Conservation (phyloP, 2,329 filamentous ascomycete genomes). For the Ceratocystis diversiconidia region DNA sequence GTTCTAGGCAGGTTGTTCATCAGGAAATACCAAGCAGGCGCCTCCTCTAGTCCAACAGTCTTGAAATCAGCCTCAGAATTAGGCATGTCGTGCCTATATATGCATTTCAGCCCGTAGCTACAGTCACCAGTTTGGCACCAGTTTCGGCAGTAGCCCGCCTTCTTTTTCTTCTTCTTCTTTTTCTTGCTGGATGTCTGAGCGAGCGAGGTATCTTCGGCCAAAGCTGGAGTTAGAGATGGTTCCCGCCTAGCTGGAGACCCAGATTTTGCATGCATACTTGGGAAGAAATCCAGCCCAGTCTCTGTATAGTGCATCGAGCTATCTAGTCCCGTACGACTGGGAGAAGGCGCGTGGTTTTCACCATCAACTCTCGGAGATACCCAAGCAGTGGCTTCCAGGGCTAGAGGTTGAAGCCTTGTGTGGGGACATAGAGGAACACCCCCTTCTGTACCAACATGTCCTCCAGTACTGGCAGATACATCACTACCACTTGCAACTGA, state of each 20-base stretch:
- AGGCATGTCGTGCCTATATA: slow-evolving; percentile 36
- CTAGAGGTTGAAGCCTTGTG: background rate
- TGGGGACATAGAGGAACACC: background rate
- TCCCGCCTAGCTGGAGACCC: background rate
- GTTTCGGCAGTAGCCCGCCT: slow-evolving; percentile 28
- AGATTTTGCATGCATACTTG: background rate
- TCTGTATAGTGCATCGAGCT: background rate
- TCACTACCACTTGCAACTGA: background rate
- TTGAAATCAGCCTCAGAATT: slow-evolving; percentile 28
- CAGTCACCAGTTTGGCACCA: slow-evolving; percentile 38
- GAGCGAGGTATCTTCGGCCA: slow-evolving; percentile 18
- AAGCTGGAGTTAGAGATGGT: background rate
- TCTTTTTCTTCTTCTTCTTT: background rate
- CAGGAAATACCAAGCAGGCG: slow-evolving; percentile 31
- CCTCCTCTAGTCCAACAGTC: slow-evolving; percentile 29
- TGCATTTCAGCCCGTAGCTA: slow-evolving; percentile 31
- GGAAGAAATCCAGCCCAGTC: background rate
- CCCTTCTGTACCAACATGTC: background rate
- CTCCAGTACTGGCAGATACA: background rate
- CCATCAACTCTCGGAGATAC: background rate
- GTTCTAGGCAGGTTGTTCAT: background rate
- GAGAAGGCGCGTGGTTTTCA: background rate
- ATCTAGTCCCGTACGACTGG: background rate
- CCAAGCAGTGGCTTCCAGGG: background rate
- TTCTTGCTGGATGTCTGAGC: no score